phyloP scores from a whole-genome alignment of 1,284 basidiomycete species.

The Volvariella surrecta region DNA sequence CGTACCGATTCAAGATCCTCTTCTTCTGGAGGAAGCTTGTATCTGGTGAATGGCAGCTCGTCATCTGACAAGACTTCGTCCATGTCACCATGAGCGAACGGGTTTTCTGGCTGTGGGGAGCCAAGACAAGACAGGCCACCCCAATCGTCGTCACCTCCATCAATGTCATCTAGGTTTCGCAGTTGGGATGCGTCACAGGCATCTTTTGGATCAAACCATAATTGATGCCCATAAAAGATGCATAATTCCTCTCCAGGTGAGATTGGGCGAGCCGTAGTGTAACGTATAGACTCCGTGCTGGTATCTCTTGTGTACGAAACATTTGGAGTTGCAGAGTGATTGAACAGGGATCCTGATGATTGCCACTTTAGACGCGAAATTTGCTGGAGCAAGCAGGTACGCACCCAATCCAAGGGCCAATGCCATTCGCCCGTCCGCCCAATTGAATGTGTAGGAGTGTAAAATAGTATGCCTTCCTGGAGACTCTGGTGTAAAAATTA shows the following conservation, averaged over 20 bases:
- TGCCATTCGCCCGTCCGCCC: slow-evolving; percentile 76
- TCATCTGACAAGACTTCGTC: slow-evolving; percentile 42
- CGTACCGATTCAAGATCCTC: slow-evolving; percentile 45
- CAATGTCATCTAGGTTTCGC: background rate
- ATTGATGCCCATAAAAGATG: slow-evolving; percentile 67
- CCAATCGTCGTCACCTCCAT: slow-evolving; percentile 33
- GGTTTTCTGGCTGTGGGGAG: slow-evolving; percentile 15
- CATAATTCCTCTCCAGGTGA: slow-evolving; percentile 64
- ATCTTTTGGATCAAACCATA: slow-evolving; percentile 50
- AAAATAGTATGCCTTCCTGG: slow-evolving; percentile 55
- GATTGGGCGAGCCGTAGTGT: slow-evolving; percentile 48
- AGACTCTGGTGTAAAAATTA: too few relatives aligned
- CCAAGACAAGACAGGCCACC: slow-evolving; percentile 31
- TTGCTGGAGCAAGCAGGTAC: slow-evolving; percentile 12
- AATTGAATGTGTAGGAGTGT: slow-evolving; percentile 83
- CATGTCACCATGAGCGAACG: slow-evolving; percentile 26
- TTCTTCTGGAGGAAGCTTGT: slow-evolving; percentile 54
- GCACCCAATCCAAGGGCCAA: slow-evolving; percentile 81
- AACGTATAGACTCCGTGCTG: slow-evolving; percentile 55
- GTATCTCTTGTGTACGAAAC: slow-evolving; percentile 56
- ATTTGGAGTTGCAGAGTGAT: slow-evolving; percentile 67
- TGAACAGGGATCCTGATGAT: slow-evolving; percentile 67
- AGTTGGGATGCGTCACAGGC: background rate
- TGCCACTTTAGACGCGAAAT: background rate
- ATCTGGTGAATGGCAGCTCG: slow-evolving; percentile 53